Conservation (phyloP, 352 stramenopile species). For the Bremia lactucae region DNA sequence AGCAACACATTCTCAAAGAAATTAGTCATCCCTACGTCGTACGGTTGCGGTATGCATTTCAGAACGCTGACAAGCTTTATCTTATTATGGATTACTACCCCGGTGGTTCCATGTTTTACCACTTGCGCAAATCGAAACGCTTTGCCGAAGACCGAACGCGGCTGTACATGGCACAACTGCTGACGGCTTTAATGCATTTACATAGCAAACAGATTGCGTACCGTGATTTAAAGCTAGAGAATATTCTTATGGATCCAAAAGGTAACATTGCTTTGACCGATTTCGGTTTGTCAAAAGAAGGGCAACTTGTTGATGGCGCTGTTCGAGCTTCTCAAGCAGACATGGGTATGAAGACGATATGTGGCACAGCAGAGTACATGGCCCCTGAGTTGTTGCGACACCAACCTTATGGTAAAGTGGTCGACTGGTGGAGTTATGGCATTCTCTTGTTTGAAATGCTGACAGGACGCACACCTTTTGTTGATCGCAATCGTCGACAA, state of each 20-base stretch:
- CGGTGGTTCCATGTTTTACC: slow-evolving; percentile 84
- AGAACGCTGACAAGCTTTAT: slow-evolving; percentile 91
- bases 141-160: slow-evolving; percentile 78
- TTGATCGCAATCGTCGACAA: slow-evolving; percentile 78
- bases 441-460: slow-evolving; percentile 87
- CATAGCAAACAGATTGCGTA: slow-evolving; percentile 86
- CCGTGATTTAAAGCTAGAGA: slow-evolving; percentile 84
- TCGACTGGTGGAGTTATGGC: slow-evolving; percentile 87
- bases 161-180: slow-evolving; percentile 81
- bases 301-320: slow-evolving; percentile 66
- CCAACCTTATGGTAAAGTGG: slow-evolving; percentile 82
- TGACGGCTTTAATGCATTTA: slow-evolving; percentile 82
- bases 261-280: slow-evolving; percentile 83
- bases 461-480: slow-evolving; percentile 76
- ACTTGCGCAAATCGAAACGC: slow-evolving; percentile 79
- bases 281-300: slow-evolving; percentile 84
- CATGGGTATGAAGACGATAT: slow-evolving; percentile 84
- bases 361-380: slow-evolving; percentile 85
- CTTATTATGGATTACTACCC: slow-evolving; percentile 94
- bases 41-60: slow-evolving; percentile 77
- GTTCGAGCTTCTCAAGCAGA: slow-evolving; percentile 75
- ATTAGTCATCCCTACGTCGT: slow-evolving; percentile 86
- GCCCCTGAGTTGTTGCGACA: slow-evolving; percentile 73
- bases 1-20: slow-evolving; percentile 85
- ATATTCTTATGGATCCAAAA: slow-evolving; percentile 84